Base-by-base conservation (phyloP, 768 basidiomycete genomes). In the Mycena sanguinolenta region DNA sequence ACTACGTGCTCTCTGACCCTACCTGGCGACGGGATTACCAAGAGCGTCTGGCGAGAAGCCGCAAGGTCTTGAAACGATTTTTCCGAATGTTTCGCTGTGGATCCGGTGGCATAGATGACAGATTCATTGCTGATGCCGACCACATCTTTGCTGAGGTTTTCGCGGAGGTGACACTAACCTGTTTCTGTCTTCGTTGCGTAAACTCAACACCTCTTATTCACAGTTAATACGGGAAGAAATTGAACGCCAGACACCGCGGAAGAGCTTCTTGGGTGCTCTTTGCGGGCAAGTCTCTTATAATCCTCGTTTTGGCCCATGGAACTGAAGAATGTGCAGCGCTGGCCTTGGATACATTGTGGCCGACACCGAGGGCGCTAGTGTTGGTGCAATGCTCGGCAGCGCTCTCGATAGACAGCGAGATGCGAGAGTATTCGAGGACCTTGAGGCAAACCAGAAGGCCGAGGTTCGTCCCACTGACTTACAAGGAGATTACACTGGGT, bases 361-460 rank as follows among this genome's bases (percentile, higher is more conserved):
- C 30, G 97, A 97, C 75, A 75, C 96, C 0, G 95, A 96, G 12
- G 96, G 96, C 9, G 83, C 95, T 16, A 87, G 96, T 82, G 85
- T 96, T n/a, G 96, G 96, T 59, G 94, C 92, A 5, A 87, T 91
- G 73, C 94, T 95, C 0, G 96, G 96, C 0, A 97, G 96, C 77
- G 85, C 94, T 23, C 82, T 98, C 32, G 96, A 96, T 50, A 95
- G 95, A 4, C 85, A 98, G 54, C 86, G 96, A 65, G 96, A 98
- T 77, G 96, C 96, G 4, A 98, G 97, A 83, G 96, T 98, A 19
- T 98, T 98, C 79, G 82, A 84, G 52, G 88, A 93, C 27, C 85
- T 98, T 32, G 91, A 89, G n/a, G 88, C 89, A 4, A 83, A 83
- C 58, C 92, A 96, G 85, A 97, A 94, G 79, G 95, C 96, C 55